phyloP scores from a whole-genome alignment of 371 early-diverging fungal genomes.

The Aphelidium insulamus region DNA sequence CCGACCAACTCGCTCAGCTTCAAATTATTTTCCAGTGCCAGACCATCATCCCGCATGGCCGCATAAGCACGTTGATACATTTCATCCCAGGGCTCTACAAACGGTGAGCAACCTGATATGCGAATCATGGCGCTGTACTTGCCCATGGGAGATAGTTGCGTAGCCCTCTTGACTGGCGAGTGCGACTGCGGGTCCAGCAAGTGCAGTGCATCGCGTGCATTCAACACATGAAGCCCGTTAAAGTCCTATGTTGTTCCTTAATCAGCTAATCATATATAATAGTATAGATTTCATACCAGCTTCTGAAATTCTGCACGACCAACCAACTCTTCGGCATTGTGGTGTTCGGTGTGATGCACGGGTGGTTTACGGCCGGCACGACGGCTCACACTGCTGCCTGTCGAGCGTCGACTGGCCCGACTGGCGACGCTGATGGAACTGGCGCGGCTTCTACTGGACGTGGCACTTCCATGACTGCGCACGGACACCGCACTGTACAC shows the following conservation, averaged over 20 bases:
- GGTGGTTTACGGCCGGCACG: not conserved
- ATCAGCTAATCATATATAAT: not conserved
- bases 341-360: not conserved
- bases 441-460: too few species aligned
- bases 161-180: not conserved
- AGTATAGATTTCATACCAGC: too few species aligned
- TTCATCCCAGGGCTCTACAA: conserved; percentile 14
- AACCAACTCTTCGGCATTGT: too few species aligned
- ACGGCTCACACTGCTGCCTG: not conserved
- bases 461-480: too few species aligned
- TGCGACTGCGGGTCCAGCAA: not conserved
- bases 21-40: conserved; percentile 8
- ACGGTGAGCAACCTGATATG: too few species aligned
- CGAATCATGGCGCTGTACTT: not conserved
- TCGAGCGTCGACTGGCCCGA: not conserved
- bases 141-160: not conserved
- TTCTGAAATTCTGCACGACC: too few species aligned
- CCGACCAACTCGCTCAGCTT: conserved; percentile 17
- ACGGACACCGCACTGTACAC: too few species aligned
- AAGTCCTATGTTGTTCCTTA: not conserved
- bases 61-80: conserved; percentile 13
- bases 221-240: not conserved
- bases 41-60: conserved; percentile 1
- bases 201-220: not conserved
- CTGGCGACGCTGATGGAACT: too few species aligned